Conservation (phyloP, 2,329 filamentous ascomycete genomes). For the Microthyrium microscopicum region DNA sequence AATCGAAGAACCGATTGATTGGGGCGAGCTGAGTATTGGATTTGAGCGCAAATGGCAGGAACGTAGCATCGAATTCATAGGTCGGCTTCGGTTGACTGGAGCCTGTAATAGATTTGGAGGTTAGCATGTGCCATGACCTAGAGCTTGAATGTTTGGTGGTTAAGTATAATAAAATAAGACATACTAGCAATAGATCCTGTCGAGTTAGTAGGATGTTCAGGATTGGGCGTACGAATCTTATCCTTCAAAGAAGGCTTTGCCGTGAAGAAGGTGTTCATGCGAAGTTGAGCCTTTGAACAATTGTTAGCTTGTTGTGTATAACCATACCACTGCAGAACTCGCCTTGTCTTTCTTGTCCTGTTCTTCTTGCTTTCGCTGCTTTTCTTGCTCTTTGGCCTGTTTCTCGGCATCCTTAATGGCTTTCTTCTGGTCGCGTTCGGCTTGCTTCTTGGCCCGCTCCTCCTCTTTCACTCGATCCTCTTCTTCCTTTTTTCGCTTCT, state of each 20-base stretch:
- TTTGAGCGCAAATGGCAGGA: slow-evolving; percentile 68
- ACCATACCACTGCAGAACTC: too few species aligned
- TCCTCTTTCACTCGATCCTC: slow-evolving; percentile 14
- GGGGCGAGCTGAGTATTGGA: slow-evolving; percentile 55
- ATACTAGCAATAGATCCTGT: too few species aligned
- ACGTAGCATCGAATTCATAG: too few species aligned
- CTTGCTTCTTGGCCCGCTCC: slow-evolving; percentile 14
- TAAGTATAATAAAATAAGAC: too few species aligned
- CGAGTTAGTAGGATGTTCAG: too few species aligned
- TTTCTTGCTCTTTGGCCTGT: slow-evolving; percentile 22
- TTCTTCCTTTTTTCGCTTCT: slow-evolving; percentile 19
- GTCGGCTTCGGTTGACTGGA: too few species aligned
- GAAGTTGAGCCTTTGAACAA: slow-evolving; percentile 23
- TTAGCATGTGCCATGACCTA: too few species aligned
- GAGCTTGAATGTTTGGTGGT: too few species aligned
- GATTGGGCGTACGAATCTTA: too few species aligned
- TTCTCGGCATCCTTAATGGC: slow-evolving; percentile 10
- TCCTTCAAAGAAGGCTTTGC: slow-evolving; percentile 23
- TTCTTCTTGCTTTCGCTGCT: slow-evolving; percentile 15
- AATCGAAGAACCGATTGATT: too few species aligned
- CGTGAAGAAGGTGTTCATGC: slow-evolving; percentile 28
- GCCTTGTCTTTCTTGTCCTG: slow-evolving; percentile 24
- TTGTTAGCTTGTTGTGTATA: slow-evolving; percentile 20
- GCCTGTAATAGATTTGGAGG: too few species aligned
- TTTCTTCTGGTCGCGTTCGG: slow-evolving; percentile 12